Conservation (phyloP, 1,284 basidiomycete species). For the Fomes fomentarius region DNA sequence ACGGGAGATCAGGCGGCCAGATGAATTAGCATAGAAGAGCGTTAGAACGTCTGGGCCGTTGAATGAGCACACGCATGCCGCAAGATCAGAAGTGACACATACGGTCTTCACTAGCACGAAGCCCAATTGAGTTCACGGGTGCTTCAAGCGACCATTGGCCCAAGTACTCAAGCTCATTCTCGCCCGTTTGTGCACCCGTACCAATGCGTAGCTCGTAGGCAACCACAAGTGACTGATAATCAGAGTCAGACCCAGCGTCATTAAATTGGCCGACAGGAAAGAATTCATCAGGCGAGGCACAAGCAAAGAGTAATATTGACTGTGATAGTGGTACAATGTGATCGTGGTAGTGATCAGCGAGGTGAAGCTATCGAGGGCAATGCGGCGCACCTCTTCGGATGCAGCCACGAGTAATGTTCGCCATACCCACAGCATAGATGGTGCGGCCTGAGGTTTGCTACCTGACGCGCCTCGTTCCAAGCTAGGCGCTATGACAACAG, state of each 20-base stretch:
- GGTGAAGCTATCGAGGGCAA: slow-evolving; percentile 4
- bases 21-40: slow-evolving; percentile 29
- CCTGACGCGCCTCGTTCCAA: background rate
- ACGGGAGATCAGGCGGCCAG: slow-evolving; percentile 27
- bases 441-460: slow-evolving; percentile 23
- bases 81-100: slow-evolving; percentile 24
- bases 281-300: slow-evolving; percentile 47
- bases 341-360: background rate
- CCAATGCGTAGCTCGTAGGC: slow-evolving; percentile 49
- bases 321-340: slow-evolving; percentile 10
- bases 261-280: slow-evolving; percentile 34
- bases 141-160: slow-evolving; percentile 62
- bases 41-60: slow-evolving; percentile 25
- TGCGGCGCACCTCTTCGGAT: slow-evolving; percentile 47
- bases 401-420: slow-evolving; percentile 42
- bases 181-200: slow-evolving; percentile 38
- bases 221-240: slow-evolving; percentile 47
- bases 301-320: slow-evolving; percentile 42
- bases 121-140: slow-evolving; percentile 44
- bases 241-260: slow-evolving; percentile 34
- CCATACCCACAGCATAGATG: slow-evolving; percentile 53
- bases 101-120: slow-evolving; percentile 52
- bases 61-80: background rate
- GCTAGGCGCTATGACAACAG: slow-evolving; percentile 15
- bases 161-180: slow-evolving; percentile 47